Base-by-base conservation (phyloP, 2,329 filamentous ascomycete genomes). In the Clonostachys rhizophaga region DNA sequence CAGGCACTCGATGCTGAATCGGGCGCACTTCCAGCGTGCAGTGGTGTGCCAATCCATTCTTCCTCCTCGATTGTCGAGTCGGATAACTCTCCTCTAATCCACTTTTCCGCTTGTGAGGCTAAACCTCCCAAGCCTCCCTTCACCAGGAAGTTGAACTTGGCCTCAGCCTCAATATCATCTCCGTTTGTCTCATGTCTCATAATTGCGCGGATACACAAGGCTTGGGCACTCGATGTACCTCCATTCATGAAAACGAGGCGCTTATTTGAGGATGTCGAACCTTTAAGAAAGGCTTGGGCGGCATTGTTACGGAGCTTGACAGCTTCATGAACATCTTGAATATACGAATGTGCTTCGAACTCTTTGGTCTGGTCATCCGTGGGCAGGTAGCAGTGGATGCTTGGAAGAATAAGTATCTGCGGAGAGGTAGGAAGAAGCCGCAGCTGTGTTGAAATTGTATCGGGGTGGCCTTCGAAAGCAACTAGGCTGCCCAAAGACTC, bases 171-270 rank as follows among this genome's bases (percentile, higher is more conserved):
- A n/a, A 55, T 52, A 13, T 71, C 53, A 53, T 80, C 68, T 3
- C 77, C 79, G 37, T 68, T 56, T 1, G 76, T 78, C 47, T 76
- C 62, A 49, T 79, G 66, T 45, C 76, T 62, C 58, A 74, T 75
- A 44, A 86, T 81, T 33, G 68, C 66, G 35, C 66, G 63, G 47
- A 85, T 71, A 54, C 81, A 85, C 20, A 74, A 64, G 6, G 73
- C 63, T 46, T 76, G 74, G 2, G 80, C 80, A 47, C 73, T 69
- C 10, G 75, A 68, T 4, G 76, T 78, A 10, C 82, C 80, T 4
- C 81, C 82, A 45, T 81, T 74, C 61, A 82, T 66, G 52, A 86
- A 83, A 8, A 83, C 81, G 5, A 85, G 59, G 48, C 74, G 73
- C 52, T 75, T 81, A 49, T 71, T 70, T 45, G 63, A 61, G 10